Conservation (phyloP, 139 green algal species). For the Microglena sp. region DNA sequence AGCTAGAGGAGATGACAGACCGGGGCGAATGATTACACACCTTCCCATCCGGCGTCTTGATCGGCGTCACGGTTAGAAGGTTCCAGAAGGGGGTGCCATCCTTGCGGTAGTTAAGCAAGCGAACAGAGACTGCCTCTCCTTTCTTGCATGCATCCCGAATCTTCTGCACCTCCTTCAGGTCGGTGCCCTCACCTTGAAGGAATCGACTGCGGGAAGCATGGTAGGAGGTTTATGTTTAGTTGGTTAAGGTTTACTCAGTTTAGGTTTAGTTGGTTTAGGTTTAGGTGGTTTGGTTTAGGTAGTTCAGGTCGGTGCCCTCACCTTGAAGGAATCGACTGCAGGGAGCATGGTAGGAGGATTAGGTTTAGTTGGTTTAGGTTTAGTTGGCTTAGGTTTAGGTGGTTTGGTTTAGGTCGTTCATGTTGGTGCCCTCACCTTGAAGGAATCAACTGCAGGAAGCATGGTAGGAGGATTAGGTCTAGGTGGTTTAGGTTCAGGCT, state of each 20-base stretch:
- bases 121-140: conserved; percentile 50
- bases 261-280: no score
- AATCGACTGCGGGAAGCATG: conserved; percentile 87
- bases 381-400: no score
- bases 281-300: no score
- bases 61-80: conserved; percentile 89
- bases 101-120: conserved; percentile 88
- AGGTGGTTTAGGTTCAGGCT: no score
- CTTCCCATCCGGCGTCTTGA: conserved; percentile 71
- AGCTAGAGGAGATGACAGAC: no score
- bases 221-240: no score
- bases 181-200: conserved; percentile 89
- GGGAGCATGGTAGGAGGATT: no score
- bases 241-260: no score
- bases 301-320: conserved; percentile 84
- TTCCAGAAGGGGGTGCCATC: conserved; percentile 96
- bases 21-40: no score
- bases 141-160: conserved; percentile 67
- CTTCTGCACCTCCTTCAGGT: conserved; percentile 77
- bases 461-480: no score
- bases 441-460: conserved; percentile 88
- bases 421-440: conserved; percentile 89
- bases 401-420: no score
- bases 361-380: no score
- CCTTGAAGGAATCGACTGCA: conserved; percentile 93